Conservation (phyloP, 257 asterid species). For the Pogostemon cablin region DNA sequence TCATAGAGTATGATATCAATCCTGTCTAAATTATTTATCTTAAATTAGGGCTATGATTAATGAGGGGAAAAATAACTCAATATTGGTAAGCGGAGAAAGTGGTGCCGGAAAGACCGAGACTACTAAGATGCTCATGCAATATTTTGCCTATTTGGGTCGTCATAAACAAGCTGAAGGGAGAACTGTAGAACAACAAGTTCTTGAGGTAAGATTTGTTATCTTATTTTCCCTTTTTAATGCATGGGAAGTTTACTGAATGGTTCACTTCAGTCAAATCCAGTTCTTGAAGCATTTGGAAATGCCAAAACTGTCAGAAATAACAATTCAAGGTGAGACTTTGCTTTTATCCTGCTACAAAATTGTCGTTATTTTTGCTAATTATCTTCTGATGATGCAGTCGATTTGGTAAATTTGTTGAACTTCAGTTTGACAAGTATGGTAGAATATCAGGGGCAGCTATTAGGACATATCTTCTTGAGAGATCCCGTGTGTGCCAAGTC, state of each 20-base stretch:
- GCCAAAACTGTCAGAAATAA: conserved; percentile 95
- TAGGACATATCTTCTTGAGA: conserved; percentile 90
- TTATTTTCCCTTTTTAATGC: conserved; percentile 11
- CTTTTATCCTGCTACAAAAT: conserved; percentile 6
- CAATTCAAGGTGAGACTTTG: conserved; percentile 72
- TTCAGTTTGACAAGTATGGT: conserved; percentile 77
- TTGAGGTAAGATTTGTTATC: conserved; percentile 58
- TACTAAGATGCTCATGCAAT: conserved; percentile 92
- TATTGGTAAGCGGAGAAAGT: conserved; percentile 93
- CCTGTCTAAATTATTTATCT: conserved; percentile 40
- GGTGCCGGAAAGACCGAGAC: conserved; percentile 98
- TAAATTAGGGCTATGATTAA: conserved; percentile 77
- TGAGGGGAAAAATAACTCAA: conserved; percentile 85
- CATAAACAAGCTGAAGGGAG: conserved; percentile 79
- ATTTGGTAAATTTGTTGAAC: conserved; percentile 91
- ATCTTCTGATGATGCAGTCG: conserved; percentile 65
- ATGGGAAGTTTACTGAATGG: conserved; percentile 34
- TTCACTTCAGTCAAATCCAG: conserved; percentile 88
- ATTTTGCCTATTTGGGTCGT: conserved; percentile 91
- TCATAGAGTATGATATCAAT: conserved; percentile 29
- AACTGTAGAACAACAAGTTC: conserved; percentile 89
- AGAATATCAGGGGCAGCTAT: conserved; percentile 96
- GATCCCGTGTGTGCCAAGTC: conserved; percentile 94
- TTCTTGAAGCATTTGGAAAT: conserved; percentile 97
- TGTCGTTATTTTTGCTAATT: conserved; percentile 25